phyloP scores from a whole-genome alignment of 176 grass and related monocot genomes.

The Phyllostachys edulis region DNA sequence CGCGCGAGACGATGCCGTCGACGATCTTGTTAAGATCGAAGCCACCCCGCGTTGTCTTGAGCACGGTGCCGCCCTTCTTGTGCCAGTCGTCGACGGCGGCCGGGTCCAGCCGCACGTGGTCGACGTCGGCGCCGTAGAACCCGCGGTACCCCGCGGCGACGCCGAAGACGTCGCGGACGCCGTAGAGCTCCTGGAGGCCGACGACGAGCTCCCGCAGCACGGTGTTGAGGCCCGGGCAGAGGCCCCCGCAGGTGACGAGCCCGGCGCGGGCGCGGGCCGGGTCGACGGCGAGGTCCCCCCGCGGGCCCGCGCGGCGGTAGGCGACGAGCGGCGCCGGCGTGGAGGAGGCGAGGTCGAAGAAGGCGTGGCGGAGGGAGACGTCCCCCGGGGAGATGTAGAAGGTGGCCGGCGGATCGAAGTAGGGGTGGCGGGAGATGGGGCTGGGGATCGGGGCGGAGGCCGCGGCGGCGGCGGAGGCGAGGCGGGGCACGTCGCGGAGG shows the following conservation, averaged over 20 bases:
- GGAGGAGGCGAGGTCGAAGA: slow-evolving; percentile 56
- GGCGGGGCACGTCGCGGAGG: no score
- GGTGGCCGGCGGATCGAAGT: slow-evolving; percentile 55
- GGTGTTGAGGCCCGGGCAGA: slow-evolving; percentile 88
- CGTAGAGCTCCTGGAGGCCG: slow-evolving; percentile 67
- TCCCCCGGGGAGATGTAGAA: slow-evolving; percentile 82
- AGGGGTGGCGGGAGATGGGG: slow-evolving; percentile 63
- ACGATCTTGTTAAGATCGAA: slow-evolving; percentile 85
- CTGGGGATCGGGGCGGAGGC: slow-evolving; percentile 6
- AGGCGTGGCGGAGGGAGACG: slow-evolving; percentile 67
- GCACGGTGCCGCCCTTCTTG: slow-evolving; percentile 81
- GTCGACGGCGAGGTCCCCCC: slow-evolving; percentile 47
- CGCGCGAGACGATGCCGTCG: slow-evolving; percentile 61
- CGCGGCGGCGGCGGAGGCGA: not conserved
- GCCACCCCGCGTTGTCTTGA: slow-evolving; percentile 74
- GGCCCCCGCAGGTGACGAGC: slow-evolving; percentile 87
- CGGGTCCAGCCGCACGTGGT: slow-evolving; percentile 57
- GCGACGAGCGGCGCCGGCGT: slow-evolving; percentile 41
- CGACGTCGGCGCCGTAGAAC: slow-evolving; percentile 60
- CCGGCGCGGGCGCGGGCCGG: slow-evolving; percentile 57
- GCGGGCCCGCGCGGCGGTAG: slow-evolving; percentile 79
- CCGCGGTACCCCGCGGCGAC: slow-evolving; percentile 74
- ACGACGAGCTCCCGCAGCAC: slow-evolving; percentile 89
- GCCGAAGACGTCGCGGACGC: slow-evolving; percentile 73
- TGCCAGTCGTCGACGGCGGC: slow-evolving; percentile 68